These are phyloP conservation scores for Cucurbita argyrosperma DNA, from an alignment of 306 rosid species.

Conservation along the genomic window DNA sequence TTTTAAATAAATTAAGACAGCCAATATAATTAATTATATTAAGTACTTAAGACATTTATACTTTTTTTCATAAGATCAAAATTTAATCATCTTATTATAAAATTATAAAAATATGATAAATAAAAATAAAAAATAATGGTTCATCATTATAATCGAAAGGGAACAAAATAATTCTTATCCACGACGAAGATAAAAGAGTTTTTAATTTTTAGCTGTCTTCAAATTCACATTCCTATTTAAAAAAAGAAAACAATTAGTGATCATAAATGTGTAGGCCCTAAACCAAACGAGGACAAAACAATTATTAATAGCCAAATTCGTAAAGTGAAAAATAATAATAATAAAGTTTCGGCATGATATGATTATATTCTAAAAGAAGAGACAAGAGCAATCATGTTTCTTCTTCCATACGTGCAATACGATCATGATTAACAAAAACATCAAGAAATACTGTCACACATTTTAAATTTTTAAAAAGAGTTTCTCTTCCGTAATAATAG, in stretches of 20 bases:
- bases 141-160: not conserved
- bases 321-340: not conserved
- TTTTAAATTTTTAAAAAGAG: not conserved
- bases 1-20: not conserved
- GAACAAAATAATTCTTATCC: not conserved
- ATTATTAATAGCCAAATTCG: not conserved
- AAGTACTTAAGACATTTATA: too few relatives aligned
- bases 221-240: not conserved
- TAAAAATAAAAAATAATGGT: not conserved
- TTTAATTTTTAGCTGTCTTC: not conserved
- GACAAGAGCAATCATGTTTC: not conserved
- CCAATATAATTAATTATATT: too few relatives aligned
- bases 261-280: not conserved
- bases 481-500: not conserved
- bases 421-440: conserved; percentile 1
- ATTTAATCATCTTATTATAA: too few relatives aligned
- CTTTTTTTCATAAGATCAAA: too few relatives aligned
- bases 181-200: not conserved
- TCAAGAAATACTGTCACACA: conserved; percentile 2
- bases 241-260: not conserved
- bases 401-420: not conserved
- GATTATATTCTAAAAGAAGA: not conserved
- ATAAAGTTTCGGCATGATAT: not conserved
- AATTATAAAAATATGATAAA: too few relatives aligned
- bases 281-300: not conserved